Conservation (phyloP, 305 asterid species). For the Lippia alba region DNA sequence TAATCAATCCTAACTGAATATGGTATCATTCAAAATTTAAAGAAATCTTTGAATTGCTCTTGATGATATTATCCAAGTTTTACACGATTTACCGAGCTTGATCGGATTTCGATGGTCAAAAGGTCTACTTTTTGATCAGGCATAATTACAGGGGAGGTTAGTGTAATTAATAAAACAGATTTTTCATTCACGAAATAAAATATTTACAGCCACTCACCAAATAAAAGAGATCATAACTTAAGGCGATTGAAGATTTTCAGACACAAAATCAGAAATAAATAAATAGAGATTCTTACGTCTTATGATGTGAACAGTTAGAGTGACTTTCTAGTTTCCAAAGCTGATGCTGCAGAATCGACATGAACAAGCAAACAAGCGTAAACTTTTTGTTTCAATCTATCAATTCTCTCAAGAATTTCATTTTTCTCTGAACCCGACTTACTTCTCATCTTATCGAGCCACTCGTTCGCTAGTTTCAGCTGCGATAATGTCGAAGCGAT, state of each 20-base stretch:
- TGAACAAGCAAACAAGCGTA: constrained; percentile 78
- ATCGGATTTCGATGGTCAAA: neutral
- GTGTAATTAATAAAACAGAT: neutral
- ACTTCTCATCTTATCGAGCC: constrained; percentile 67
- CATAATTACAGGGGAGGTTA: neutral
- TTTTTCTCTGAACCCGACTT: constrained; percentile 45
- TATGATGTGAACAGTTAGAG: constrained; percentile 24
- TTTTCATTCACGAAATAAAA: constrained; percentile 21
- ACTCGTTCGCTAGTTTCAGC: constrained; percentile 80
- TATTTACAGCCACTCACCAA: constrained; percentile 15
- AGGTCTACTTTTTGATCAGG: neutral
- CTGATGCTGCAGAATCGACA: constrained; percentile 81
- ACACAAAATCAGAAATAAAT: constrained; percentile 26
- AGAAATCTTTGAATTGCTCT: neutral
- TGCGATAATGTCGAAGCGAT: constrained; percentile 75
- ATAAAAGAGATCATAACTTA: constrained; percentile 16
- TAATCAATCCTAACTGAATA: too few species aligned
- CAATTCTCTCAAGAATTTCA: constrained; percentile 49
- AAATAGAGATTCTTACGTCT: constrained; percentile 28
- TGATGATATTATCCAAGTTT: neutral
- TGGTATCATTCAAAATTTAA: too few species aligned
- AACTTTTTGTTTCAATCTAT: constrained; percentile 75
- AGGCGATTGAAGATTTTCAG: neutral
- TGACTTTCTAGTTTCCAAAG: constrained; percentile 60
- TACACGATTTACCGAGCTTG: neutral